Percentiles rank a stretch among this genome's conserved stretches.
Evolutionary conservation across 768 basidiomycete genomes (phyloP).

Genomic region (Cystofilobasidium ferigula): DNA sequence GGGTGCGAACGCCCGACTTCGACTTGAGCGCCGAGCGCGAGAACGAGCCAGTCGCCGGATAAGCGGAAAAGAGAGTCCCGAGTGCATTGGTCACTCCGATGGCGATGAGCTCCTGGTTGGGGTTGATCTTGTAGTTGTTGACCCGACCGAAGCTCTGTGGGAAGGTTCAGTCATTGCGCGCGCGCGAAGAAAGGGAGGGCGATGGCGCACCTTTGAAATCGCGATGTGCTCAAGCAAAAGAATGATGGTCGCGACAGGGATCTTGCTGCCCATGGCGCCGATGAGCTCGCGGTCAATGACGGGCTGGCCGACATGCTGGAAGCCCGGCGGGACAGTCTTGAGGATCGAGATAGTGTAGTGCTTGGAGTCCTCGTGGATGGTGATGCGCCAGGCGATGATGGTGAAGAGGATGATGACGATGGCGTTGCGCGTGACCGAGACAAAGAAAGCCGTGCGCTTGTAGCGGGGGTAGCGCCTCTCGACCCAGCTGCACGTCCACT

Average conservation of each 20-base stretch:
- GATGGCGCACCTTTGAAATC: slow-evolving; percentile 55
- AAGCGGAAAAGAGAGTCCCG: slow-evolving; percentile 79
- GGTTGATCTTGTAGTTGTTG: slow-evolving; percentile 71
- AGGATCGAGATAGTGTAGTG: slow-evolving; percentile 77
- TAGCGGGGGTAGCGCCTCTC: slow-evolving; percentile 32
- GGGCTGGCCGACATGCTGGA: slow-evolving; percentile 45
- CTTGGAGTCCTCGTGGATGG: slow-evolving; percentile 47
- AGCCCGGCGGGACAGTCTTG: slow-evolving; percentile 64
- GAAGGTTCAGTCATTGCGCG: not conserved
- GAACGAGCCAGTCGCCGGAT: slow-evolving; percentile 96
- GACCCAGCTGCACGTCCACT: slow-evolving; percentile 34
- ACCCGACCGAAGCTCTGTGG: slow-evolving; percentile 74
- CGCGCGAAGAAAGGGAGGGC: too few species aligned
- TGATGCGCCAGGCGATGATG: slow-evolving; percentile 75
- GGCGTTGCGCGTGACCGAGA: slow-evolving; percentile 38
- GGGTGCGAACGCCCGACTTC: slow-evolving; percentile 95
- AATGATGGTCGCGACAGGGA: slow-evolving; percentile 48
- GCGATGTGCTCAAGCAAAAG: slow-evolving; percentile 91
- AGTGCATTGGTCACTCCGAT: slow-evolving; percentile 66
- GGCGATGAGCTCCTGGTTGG: slow-evolving; percentile 64
- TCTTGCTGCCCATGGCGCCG: slow-evolving; percentile 55
- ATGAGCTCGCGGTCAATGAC: slow-evolving; percentile 48
- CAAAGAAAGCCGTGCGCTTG: slow-evolving; percentile 56
- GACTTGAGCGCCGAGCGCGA: slow-evolving; percentile 93
- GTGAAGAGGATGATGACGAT: slow-evolving; percentile 62